Percentiles rank a stretch among this genome's conserved stretches.
These are phyloP conservation scores for Ceratobasidium sp. DNA, from an alignment of 1,284 basidiomycete species.

Conservation along the genomic window DNA sequence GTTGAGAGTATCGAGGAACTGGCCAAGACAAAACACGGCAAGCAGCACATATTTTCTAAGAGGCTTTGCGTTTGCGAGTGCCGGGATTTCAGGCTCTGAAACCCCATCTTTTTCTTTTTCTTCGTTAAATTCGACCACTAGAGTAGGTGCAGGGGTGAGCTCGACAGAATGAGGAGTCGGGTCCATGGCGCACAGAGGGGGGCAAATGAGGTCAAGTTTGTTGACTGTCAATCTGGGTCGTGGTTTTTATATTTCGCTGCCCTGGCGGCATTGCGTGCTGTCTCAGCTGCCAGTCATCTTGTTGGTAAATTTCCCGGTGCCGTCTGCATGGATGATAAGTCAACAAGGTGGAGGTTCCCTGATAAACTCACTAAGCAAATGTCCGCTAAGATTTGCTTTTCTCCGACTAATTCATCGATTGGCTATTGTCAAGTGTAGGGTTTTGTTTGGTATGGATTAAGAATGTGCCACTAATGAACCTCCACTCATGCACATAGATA, in stretches of 20 bases:
- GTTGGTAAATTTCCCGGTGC: no score
- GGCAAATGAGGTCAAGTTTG: neutral
- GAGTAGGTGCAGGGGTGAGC: conserved; percentile 31
- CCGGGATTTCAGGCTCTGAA: conserved; percentile 21
- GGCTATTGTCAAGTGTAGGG: neutral
- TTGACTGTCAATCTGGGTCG: neutral
- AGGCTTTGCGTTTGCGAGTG: conserved; percentile 10
- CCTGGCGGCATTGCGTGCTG: neutral
- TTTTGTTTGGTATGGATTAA: neutral
- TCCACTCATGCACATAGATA: conserved; percentile 18
- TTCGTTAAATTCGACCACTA: neutral
- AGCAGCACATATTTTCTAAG: conserved; percentile 57
- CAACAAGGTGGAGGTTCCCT: conserved; percentile 18
- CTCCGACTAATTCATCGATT: neutral
- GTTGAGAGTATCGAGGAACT: conserved; percentile 65
- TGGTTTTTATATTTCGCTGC: conserved; percentile 1
- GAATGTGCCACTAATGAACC: no score
- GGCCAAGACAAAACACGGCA: conserved; percentile 62
- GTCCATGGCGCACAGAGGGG: neutral
- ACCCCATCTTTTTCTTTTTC: neutral
- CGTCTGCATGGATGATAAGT: no score
- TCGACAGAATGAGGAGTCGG: conserved; percentile 18
- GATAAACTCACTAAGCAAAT: neutral
- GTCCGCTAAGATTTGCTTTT: neutral
- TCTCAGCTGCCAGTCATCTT: neutral